phyloP scores from a whole-genome alignment of 306 rosid species.

The Ceratonia siliqua region DNA sequence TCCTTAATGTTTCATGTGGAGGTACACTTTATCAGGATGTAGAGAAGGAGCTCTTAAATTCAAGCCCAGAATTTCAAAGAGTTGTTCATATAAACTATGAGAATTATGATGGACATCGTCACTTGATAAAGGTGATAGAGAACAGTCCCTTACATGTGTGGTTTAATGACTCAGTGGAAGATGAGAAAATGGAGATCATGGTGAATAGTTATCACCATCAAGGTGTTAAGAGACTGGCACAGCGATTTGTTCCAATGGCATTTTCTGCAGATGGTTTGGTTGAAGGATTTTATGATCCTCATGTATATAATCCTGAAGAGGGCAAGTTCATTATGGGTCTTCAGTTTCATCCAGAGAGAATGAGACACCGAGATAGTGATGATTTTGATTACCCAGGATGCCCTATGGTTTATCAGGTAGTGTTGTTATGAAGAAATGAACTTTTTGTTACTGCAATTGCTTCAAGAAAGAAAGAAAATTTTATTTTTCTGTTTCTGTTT shows the following conservation, averaged over 20 bases:
- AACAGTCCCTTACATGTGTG: slow-evolving; percentile 45
- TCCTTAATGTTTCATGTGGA: slow-evolving; percentile 76
- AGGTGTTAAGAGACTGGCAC: slow-evolving; percentile 42
- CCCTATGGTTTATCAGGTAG: slow-evolving; percentile 44
- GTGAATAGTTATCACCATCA: slow-evolving; percentile 60
- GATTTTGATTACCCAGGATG: slow-evolving; percentile 47
- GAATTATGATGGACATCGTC: slow-evolving; percentile 52
- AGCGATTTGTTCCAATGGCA: slow-evolving; percentile 46
- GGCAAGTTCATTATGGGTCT: slow-evolving; percentile 48
- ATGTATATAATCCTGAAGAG: slow-evolving; percentile 36
- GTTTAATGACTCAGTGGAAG: slow-evolving; percentile 44
- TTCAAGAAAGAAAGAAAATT: background rate
- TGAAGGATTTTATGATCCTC: slow-evolving; percentile 53
- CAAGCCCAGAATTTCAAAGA: slow-evolving; percentile 27
- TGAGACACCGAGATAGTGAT: slow-evolving; percentile 32
- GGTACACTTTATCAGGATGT: slow-evolving; percentile 75
- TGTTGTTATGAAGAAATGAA: background rate
- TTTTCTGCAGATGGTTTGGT: slow-evolving; percentile 45
- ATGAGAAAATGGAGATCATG: slow-evolving; percentile 43
- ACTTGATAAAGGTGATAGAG: slow-evolving; percentile 19
- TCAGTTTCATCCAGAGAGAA: slow-evolving; percentile 56
- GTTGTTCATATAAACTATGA: slow-evolving; percentile 63
- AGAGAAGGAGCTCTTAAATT: slow-evolving; percentile 50
- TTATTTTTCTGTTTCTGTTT: background rate
- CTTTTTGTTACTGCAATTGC: background rate